Percentiles rank a stretch among this genome's conserved stretches.
These are phyloP conservation scores for Dentipellis sp. DNA, from an alignment of 768 basidiomycete species.

Conservation along the genomic window DNA sequence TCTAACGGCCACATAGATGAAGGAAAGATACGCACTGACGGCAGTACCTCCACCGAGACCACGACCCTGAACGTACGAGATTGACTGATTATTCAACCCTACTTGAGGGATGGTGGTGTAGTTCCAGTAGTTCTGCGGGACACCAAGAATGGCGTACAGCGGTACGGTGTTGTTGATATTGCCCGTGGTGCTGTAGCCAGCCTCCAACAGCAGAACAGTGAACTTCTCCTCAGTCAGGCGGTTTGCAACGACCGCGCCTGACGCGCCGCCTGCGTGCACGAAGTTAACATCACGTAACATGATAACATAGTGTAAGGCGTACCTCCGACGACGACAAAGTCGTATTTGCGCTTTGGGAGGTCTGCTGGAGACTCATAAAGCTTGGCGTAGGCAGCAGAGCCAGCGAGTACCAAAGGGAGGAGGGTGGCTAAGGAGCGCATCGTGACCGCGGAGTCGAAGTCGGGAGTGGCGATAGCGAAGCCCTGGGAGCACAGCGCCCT, in stretches of 20 bases:
- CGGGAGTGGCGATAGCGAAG: no score
- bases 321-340: constrained; percentile 30
- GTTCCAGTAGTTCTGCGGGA: constrained; percentile 19
- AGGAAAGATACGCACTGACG: constrained; percentile 13
- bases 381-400: background rate
- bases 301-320: background rate
- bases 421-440: no score
- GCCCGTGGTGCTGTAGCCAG: constrained; percentile 8
- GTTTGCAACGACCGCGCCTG: constrained; percentile 28
- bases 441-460: no score
- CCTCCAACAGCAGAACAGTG: constrained; percentile 26
- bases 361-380: constrained; percentile 4
- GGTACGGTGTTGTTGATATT: background rate
- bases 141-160: background rate
- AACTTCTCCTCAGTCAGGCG: constrained; percentile 29
- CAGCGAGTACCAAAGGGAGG: no score
- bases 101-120: constrained; percentile 17
- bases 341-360: constrained; percentile 20
- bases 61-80: constrained; percentile 16
- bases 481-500: no score
- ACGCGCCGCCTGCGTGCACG: constrained; percentile 22
- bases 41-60: constrained; percentile 19
- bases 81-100: constrained; percentile 10
- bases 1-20: background rate
- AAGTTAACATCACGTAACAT: no score